Percentiles rank a stretch among this genome's conserved stretches.
Evolutionary conservation across 2,329 filamentous ascomycete species (phyloP).

Genomic region (Sclerotinia sclerotiorum): DNA sequence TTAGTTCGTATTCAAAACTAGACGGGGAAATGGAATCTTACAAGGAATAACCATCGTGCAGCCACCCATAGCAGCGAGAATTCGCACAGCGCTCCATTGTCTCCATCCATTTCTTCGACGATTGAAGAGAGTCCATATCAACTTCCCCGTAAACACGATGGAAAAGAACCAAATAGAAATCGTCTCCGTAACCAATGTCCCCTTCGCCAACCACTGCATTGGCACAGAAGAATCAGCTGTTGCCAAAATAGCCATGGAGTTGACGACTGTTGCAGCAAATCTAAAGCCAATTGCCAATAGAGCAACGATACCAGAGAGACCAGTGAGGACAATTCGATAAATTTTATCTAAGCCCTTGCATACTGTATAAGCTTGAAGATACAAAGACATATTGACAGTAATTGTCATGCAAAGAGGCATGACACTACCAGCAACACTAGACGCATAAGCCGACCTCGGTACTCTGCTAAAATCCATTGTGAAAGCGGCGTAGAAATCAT

Average conservation of each 20-base stretch:
- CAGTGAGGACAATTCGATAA: slow-evolving; percentile 49
- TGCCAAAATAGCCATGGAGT: slow-evolving; percentile 36
- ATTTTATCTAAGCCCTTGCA: slow-evolving; percentile 47
- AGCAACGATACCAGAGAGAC: slow-evolving; percentile 50
- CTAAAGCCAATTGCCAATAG: slow-evolving; percentile 54
- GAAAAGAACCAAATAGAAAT: slow-evolving; percentile 62
- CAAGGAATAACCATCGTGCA: slow-evolving; percentile 66
- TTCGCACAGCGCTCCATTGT: slow-evolving; percentile 63
- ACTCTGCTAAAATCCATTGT: slow-evolving; percentile 49
- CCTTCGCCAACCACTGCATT: slow-evolving; percentile 45
- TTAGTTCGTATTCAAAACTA: slow-evolving; percentile 14
- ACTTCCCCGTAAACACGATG: slow-evolving; percentile 60
- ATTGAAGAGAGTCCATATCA: slow-evolving; percentile 56
- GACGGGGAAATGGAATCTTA: slow-evolving; percentile 42
- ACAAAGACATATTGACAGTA: slow-evolving; percentile 57
- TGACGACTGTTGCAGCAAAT: slow-evolving; percentile 52
- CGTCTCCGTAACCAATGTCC: slow-evolving; percentile 52
- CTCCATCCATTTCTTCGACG: slow-evolving; percentile 57
- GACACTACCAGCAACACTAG: slow-evolving; percentile 50
- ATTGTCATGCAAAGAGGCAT: slow-evolving; percentile 54
- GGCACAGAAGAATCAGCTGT: slow-evolving; percentile 34
- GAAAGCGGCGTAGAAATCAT: slow-evolving; percentile 52
- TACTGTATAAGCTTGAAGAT: slow-evolving; percentile 64
- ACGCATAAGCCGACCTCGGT: slow-evolving; percentile 45
- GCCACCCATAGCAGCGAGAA: slow-evolving; percentile 66